phyloP scores from a whole-genome alignment of 1,284 basidiomycete genomes.

The Neotropicomus parvogracilis region DNA sequence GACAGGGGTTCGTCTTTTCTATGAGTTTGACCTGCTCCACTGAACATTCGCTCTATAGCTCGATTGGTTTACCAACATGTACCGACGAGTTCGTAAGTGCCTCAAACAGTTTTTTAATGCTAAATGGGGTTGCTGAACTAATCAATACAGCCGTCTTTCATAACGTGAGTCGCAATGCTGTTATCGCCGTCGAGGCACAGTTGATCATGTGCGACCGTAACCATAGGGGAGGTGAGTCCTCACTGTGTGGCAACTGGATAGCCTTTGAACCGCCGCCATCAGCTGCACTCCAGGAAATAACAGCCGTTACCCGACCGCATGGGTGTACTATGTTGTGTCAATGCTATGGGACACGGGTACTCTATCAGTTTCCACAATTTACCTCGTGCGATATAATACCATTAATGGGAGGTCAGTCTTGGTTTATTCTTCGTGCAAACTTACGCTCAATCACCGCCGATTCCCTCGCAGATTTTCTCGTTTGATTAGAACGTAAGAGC shows the following conservation, averaged over 20 bases:
- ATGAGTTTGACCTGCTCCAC: neutral
- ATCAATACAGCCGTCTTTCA: conserved; percentile 16
- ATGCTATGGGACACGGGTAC: conserved; percentile 40
- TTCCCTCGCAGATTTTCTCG: conserved; percentile 23
- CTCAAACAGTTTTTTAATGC: neutral
- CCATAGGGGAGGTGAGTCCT: conserved; percentile 27
- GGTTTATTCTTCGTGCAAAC: neutral
- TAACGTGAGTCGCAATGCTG: conserved; percentile 19
- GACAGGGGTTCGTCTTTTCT: conserved; percentile 15
- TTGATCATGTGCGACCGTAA: conserved; percentile 6
- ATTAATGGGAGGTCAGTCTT: conserved; percentile 27
- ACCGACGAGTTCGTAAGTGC: conserved; percentile 27
- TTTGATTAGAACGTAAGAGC: conserved; percentile 31
- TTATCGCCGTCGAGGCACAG: neutral
- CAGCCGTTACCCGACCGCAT: conserved; percentile 28
- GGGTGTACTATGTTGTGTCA: conserved; percentile 41
- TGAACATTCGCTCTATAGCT: conserved; percentile 15
- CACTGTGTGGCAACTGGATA: neutral
- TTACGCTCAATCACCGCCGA: conserved; percentile 7
- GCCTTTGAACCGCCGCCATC: neutral
- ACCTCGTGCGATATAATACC: conserved; percentile 30
- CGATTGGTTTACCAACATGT: conserved; percentile 34
- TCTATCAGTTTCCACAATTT: conserved; percentile 36
- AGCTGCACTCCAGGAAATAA: conserved; percentile 38
- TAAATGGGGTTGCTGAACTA: conserved; percentile 11